Evolutionary conservation across 179 eudicot species (phyloP), one percentile per base, ranked within the genome.

Genomic region (Heliamphora pulchella): DNA sequence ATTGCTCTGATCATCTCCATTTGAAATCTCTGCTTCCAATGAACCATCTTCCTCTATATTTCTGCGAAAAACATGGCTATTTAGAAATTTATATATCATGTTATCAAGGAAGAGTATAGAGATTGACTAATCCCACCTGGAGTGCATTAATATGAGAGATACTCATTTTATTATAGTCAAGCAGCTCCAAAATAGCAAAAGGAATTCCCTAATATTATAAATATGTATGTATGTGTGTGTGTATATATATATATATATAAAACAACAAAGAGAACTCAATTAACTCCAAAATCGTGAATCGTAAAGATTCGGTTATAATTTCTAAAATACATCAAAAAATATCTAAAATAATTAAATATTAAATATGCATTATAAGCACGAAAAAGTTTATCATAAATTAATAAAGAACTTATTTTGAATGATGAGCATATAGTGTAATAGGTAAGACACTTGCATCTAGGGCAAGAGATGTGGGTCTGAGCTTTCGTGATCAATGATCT

Each of bases 31-130:
- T 59, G 88, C 86, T 83, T 83, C 89, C 77, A 79, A 82, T 63
- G 85, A 74, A 78, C 84, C 87, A 87, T 88, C 92, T 78, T 84
- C 94, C 80, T 86, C 91, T 17, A 91, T 62, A 85, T 80, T 87
- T 87, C 99, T 96, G 88, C 82, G 87, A 74, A 78, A 72, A 75
- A 72, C 47, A 65, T 3, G 67, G 4, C 44, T n/a, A 7, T 41
- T 71, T 64, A 43, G 62, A 47, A 66, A 6, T 46, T 55, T 15
- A 14, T 43, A 18, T 31, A 75, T 65, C 47, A 22, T 50, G 14
- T 39, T 65, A 64, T 47, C 47, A 15, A 83, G 71, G 78, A 18
- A 62, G 43, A 80, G 57, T 76, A 81, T 54, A 15, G 18, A 43
- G 53, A 20, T 74, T 18, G 14, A 80, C 43, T 39, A 64, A 54